These are phyloP conservation scores for Agrocybe praecox DNA, from an alignment of 768 basidiomycete genomes.

Conservation along the genomic window DNA sequence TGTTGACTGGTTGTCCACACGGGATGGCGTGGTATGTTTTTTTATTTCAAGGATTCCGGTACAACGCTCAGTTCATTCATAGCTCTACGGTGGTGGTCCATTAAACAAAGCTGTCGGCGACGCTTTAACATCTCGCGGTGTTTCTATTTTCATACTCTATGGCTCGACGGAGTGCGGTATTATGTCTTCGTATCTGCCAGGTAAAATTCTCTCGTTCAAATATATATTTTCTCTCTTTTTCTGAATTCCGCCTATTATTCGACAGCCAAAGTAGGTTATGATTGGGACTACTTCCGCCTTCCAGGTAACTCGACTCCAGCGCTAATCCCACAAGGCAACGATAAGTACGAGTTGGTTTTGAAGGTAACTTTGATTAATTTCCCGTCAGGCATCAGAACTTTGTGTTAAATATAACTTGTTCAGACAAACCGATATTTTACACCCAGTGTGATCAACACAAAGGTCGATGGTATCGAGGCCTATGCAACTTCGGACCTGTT, in stretches of 20 bases:
- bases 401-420: too few relatives aligned
- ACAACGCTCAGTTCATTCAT: background rate
- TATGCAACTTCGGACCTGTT: constrained; percentile 10
- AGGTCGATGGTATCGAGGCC: constrained; percentile 1
- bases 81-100: constrained; percentile 12
- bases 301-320: constrained; percentile 1
- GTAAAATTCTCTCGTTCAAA: background rate
- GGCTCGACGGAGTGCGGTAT: constrained; percentile 12
- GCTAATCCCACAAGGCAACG: constrained; percentile 4
- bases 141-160: constrained; percentile 9
- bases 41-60: background rate
- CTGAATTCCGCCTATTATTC: background rate
- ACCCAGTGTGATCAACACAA: constrained; percentile 3
- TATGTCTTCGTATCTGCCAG: constrained; percentile 5
- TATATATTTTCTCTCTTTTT: background rate
- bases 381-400: background rate
- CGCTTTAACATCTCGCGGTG: constrained; percentile 4
- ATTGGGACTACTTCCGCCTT: constrained; percentile 12
- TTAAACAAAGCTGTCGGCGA: constrained; percentile 8
- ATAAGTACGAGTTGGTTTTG: constrained; percentile 7
- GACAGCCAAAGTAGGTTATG: constrained; percentile 1
- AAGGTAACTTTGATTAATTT: background rate
- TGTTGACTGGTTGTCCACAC: constrained; percentile 10
- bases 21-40: constrained; percentile 7
- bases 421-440: constrained; percentile 4